Conservation (phyloP, 2,329 filamentous ascomycete species). For the Aspergillus jensenii region DNA sequence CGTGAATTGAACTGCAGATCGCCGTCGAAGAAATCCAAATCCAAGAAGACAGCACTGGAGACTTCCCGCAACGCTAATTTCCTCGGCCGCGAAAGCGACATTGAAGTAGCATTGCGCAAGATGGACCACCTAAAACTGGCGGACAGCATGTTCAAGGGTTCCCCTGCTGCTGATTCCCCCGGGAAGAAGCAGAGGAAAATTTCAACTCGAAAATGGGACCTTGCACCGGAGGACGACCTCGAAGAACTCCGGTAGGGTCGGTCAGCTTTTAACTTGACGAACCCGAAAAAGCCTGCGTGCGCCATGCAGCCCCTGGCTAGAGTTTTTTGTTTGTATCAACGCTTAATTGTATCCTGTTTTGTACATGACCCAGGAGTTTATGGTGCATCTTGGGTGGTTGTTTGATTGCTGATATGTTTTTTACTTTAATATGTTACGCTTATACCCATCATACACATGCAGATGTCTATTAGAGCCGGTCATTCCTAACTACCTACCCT, state of each 20-base stretch:
- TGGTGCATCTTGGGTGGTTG: background rate
- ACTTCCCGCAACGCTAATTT: constrained; percentile 29
- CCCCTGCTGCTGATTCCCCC: constrained; percentile 24
- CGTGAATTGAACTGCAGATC: constrained; percentile 65
- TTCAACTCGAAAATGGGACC: constrained; percentile 48
- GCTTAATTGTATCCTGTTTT: background rate
- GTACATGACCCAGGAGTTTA: background rate
- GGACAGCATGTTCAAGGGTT: constrained; percentile 30
- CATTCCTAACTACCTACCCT: background rate
- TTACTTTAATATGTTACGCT: background rate
- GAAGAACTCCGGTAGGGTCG: background rate
- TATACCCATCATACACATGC: background rate
- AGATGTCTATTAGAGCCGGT: background rate
- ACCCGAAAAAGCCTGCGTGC: too few relatives aligned
- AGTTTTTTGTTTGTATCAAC: background rate
- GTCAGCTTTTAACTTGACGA: too few relatives aligned
- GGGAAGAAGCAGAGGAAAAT: constrained; percentile 46
- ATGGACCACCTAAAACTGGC: constrained; percentile 41
- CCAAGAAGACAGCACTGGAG: constrained; percentile 28
- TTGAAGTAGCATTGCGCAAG: constrained; percentile 39
- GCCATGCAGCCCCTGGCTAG: too few relatives aligned
- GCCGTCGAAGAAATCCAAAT: constrained; percentile 56
- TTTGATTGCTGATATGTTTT: background rate
- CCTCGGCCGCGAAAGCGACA: constrained; percentile 38
- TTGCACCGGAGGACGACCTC: constrained; percentile 42